Conservation (phyloP, 2,329 filamentous ascomycete species). For the Fusarium caatingaense region DNA sequence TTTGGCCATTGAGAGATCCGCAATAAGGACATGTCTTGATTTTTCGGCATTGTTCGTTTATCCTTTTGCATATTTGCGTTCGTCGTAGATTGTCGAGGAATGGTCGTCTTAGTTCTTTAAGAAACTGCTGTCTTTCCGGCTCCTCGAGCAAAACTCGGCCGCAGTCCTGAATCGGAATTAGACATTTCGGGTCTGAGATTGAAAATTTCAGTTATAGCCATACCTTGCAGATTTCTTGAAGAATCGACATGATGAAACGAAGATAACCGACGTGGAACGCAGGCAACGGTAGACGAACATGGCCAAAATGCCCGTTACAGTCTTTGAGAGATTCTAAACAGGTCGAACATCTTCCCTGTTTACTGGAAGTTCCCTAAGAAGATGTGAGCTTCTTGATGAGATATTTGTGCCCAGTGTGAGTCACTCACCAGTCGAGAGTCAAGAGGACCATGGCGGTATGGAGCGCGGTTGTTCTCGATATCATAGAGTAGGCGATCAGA, state of each 20-base stretch:
- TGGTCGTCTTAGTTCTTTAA: conserved; percentile 83
- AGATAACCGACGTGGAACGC: conserved; percentile 97
- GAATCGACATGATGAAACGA: conserved; percentile 88
- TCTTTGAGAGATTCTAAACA: conserved; percentile 83
- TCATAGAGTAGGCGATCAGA: conserved; percentile 96
- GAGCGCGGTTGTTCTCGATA: conserved; percentile 79
- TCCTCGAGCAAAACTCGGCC: conserved; percentile 86
- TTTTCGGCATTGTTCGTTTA: conserved; percentile 91
- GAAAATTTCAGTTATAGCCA: background rate
- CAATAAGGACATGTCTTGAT: conserved; percentile 85
- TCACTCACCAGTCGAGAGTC: conserved; percentile 77
- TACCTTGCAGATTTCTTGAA: conserved; percentile 94
- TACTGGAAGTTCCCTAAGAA: conserved; percentile 81
- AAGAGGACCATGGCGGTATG: conserved; percentile 85
- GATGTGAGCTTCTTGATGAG: background rate
- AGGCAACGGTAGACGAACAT: conserved; percentile 89
- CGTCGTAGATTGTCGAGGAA: conserved; percentile 88
- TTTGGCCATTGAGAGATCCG: conserved; percentile 84
- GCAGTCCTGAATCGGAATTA: conserved; percentile 68
- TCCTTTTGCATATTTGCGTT: conserved; percentile 84
- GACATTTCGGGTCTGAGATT: background rate
- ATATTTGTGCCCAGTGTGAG: background rate
- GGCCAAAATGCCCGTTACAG: conserved; percentile 95
- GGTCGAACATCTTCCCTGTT: conserved; percentile 81
- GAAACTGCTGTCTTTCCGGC: conserved; percentile 77